A percentile compares a stretch with the other conserved stretches of the same genome.
phyloP scores from a whole-genome alignment of 2,329 filamentous ascomycete genomes.

The Ascosphaera pollenicola region DNA sequence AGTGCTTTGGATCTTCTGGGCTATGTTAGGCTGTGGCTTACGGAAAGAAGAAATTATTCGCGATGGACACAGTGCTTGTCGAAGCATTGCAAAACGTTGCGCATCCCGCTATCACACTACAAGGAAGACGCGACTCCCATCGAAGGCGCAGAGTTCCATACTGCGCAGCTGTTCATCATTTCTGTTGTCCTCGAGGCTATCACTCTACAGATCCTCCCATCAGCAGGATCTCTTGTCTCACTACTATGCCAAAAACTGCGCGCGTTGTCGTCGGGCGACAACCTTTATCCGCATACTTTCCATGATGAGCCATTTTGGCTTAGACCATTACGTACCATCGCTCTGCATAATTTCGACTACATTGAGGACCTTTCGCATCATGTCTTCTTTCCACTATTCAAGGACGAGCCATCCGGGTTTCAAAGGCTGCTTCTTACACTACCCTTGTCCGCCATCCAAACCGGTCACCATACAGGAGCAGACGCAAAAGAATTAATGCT shows the following conservation, averaged over 20 bases:
- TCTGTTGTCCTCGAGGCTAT: conserved; percentile 5
- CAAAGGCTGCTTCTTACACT: conserved; percentile 32
- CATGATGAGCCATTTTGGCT: conserved; percentile 14
- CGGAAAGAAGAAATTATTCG: conserved; percentile 7
- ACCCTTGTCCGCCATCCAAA: conserved; percentile 28
- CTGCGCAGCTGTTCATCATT: conserved; percentile 8
- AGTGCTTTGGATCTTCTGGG: conserved; percentile 11
- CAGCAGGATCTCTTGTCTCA: conserved; percentile 5
- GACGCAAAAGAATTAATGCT: conserved; percentile 34
- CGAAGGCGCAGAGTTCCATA: conserved; percentile 6
- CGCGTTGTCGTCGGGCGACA: neutral
- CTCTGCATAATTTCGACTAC: conserved; percentile 15
- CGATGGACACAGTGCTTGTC: conserved; percentile 14
- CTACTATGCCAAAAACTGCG: conserved; percentile 5
- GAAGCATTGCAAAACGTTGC: conserved; percentile 13
- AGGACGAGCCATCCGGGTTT: conserved; percentile 14
- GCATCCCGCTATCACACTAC: conserved; percentile 8
- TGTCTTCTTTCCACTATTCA: conserved; percentile 16
- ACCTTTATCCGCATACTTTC: conserved; percentile 1
- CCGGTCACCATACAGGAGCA: conserved; percentile 22
- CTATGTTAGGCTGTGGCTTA: conserved; percentile 14
- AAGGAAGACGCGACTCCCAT: conserved; percentile 4
- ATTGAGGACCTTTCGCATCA: conserved; percentile 16
- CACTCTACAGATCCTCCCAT: conserved; percentile 4
- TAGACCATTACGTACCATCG: conserved; percentile 14